Base-by-base conservation (phyloP, 192 early-diverging fungal species). In the Entophlyctis luteolus region DNA sequence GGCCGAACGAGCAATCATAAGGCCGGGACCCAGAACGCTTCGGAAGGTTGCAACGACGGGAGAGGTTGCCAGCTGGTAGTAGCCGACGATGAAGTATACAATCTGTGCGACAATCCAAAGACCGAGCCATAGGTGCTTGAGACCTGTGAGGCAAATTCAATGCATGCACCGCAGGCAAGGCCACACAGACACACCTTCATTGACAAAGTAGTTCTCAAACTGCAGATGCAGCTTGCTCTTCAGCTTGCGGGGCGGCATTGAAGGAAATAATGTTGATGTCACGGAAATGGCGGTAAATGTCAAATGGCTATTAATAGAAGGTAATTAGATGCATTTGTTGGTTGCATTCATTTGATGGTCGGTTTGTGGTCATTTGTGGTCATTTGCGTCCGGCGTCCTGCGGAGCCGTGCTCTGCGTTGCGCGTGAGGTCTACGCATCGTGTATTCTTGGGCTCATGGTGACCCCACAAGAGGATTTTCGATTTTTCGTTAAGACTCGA, bases 1-100 rank as follows among this genome's bases (percentile, higher is more conserved):
- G 23, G 82, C 81, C 4, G 68, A 71, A 33, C 81, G 69, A 31
- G 81, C 81, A 6, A 69, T 75, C n/a, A 79, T 79, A 3, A 83
- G 73, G 37, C 79, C 81, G 47, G 79, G 70, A 1, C 37, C 42
- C 50, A 83, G 55, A 55, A 83, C 68, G 31, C 23, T 23, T 25
- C 77, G 74, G 67, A 83, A 79, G 28, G 67, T 70, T 0, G 65
- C 45, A 3, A 79, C 56, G 46, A 75, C 72, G 23, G 48, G 23
- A 20, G 77, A 49, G 0, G 79, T 83, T 56, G 56, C 62, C 18
- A 83, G 72, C 28, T 70, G 62, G 29, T 52, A 71, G 56, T 75
- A 83, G 2, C 57, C 54, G 27, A 65, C 48, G 46, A 49, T 72
- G 73, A 76, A 83, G 65, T 83, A 83, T 18, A 37, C 69, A n/a